Conservation (phyloP, 108 stramenopile species). For the Nitzschia palea region DNA sequence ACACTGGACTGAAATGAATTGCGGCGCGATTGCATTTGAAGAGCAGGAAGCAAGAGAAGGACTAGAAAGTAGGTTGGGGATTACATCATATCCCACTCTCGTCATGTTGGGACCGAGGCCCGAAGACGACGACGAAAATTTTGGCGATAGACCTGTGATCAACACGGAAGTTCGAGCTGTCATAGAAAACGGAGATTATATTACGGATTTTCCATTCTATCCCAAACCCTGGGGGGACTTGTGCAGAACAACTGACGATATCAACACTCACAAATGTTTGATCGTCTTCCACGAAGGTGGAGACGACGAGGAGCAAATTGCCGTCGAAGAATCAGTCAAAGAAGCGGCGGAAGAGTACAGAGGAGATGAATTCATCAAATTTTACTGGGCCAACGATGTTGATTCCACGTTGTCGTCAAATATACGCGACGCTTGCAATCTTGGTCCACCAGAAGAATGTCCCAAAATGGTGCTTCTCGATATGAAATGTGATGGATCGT, state of each 20-base stretch:
- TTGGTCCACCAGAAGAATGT: conserved; percentile 20
- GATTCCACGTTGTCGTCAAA: conserved; percentile 33
- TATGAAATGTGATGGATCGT: conserved; percentile 62
- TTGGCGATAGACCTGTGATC: conserved; percentile 52
- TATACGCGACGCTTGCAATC: conserved; percentile 41
- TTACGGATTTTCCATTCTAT: conserved; percentile 64
- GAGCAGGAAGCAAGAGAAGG: conserved; percentile 46
- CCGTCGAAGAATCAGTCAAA: conserved; percentile 47
- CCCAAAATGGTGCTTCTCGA: conserved; percentile 59
- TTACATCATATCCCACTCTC: conserved; percentile 64
- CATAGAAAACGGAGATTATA: conserved; percentile 53
- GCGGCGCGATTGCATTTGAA: conserved; percentile 63
- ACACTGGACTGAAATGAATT: conserved; percentile 59
- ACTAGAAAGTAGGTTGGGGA: conserved; percentile 44
- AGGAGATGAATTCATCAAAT: conserved; percentile 47
- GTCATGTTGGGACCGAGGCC: conserved; percentile 51
- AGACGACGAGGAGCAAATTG: conserved; percentile 63
- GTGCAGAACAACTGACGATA: conserved; percentile 52
- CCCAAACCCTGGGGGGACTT: conserved; percentile 67
- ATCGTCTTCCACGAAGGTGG: conserved; percentile 61
- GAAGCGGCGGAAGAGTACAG: conserved; percentile 44
- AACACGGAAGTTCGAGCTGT: conserved; percentile 50
- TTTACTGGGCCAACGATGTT: conserved; percentile 42
- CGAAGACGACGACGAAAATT: conserved; percentile 22
- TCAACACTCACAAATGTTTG: conserved; percentile 55